A percentile compares a stretch with the other conserved stretches of the same genome.
Evolutionary conservation across 352 stramenopile species (phyloP).

Genomic region (Globisporangium mamillatum): DNA sequence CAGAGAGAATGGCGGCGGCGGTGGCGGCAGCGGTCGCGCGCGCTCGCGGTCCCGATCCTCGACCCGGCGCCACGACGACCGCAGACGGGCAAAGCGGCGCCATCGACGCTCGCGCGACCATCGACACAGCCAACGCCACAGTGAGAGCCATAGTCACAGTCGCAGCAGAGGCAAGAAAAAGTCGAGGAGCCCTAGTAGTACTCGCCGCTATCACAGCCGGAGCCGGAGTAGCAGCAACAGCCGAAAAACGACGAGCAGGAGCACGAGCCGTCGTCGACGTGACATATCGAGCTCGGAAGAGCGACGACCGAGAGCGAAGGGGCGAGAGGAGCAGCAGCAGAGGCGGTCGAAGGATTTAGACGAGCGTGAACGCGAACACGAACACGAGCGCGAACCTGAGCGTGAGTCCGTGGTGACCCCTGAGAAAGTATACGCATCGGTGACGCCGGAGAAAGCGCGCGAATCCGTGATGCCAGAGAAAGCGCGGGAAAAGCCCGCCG

Average conservation of each 20-base stretch:
- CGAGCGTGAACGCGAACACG: not conserved
- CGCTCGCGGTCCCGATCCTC: not conserved
- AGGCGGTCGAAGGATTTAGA: not conserved
- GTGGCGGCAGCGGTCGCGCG: not conserved
- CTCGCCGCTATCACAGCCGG: constrained; percentile 3
- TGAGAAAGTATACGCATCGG: not conserved
- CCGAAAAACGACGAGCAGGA: not conserved
- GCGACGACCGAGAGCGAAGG: not conserved
- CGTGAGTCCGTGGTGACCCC: not conserved
- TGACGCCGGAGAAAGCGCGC: not conserved
- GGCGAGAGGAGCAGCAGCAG: not conserved
- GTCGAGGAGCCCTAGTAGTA: constrained; percentile 5
- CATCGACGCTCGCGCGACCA: constrained; percentile 1
- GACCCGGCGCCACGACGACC: not conserved
- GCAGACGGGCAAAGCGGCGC: constrained; percentile 5
- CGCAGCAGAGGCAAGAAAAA: not conserved
- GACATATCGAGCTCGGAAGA: constrained; percentile 6
- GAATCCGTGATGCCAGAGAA: not conserved
- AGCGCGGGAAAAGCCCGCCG: not conserved
- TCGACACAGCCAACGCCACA: constrained; percentile 1
- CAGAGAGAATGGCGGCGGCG: not conserved
- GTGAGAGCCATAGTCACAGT: constrained; percentile 2
- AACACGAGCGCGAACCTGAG: not conserved
- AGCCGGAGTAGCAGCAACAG: constrained; percentile 9
- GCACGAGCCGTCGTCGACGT: not conserved